Evolutionary conservation across 2,329 filamentous ascomycete species (phyloP), one percentile per base, ranked within the genome.

Genomic region (Aureobasidium sp.): DNA sequence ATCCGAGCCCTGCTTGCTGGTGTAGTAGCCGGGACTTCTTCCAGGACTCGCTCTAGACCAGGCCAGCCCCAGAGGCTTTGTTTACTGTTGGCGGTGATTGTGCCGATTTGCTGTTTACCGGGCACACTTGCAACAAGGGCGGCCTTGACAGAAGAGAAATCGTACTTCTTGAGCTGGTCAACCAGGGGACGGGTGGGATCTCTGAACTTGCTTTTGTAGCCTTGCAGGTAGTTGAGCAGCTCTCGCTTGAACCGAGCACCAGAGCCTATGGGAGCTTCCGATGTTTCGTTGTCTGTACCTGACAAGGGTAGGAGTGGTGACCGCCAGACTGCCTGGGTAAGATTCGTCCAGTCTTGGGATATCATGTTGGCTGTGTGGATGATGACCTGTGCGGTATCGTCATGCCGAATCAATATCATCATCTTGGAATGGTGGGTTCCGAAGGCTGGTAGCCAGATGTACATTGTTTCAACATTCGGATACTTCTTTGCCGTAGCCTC

Each of bases 281-380:
- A 36, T 11, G 8, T 25, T 25, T 32, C 13, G 10, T 42, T 5
- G 3, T 55, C 47, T 34, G 32, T 9, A 11, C 30, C 25, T 0
- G 88, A 86, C 1, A 96, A 82, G 0, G 88, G 86, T 1, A 96
- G 82, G 1, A 83, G 70, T 0, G 90, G 90, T 0, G 90, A 93
- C 54, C 77, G 79, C 91, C 91, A 96, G 5, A 89, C 83, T 1
- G 85, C 90, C 71, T 96, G 91, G 0, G 86, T 89, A 88, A 96
- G 89, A 67, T 94, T 94, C 1, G 79, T 82, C 91, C 91, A 96
- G 72, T 96, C 91, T 61, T 86, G 85, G 4, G 81, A 70, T n/a
- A 96, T 93, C 87, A 96, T 91, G 67, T 96, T 96, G 21, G 91
- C 90, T 0, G 91, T 96, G 67, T 95, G 90, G 34, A 96, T 91